Evolutionary conservation across 345 rosid genomes (phyloP), one percentile per base, ranked within the genome.

Genomic region (Reutealis trisperma): DNA sequence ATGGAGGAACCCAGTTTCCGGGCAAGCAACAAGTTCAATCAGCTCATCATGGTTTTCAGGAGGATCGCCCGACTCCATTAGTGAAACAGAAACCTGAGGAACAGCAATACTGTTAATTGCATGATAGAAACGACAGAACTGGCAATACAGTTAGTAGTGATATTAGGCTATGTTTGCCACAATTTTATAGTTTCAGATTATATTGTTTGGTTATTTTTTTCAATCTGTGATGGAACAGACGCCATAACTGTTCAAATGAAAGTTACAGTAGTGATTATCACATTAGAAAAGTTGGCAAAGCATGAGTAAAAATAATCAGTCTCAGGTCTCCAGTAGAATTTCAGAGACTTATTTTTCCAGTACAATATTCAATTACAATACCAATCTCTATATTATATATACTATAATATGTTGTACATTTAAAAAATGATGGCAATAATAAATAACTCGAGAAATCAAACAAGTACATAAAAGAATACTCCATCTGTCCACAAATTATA

Each of bases 71-170:
- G 85, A 86, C 87, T 87, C 92, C 90, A 85, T 79, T 1, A 91
- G 87, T 10, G 90, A 90, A 86, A 90, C 89, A 81, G 90, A 92
- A 74, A 96, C 99, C 99, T 96, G 84, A 60, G 37, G 51, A 60
- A 45, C 19, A 18, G 67, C 19, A 24, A 9, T 11, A 15, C 62
- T 19, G 19, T 54, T 55, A 52, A 7, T 41, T 55, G 27, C 6
- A 25, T 22, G 0, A 24, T 22, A 66, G 67, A 63, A 67, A 54
- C 45, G 21, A 12, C 11, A 41, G 16, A 59, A 58, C 45, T 16
- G n/a, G 34, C 60, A 59, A 34, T 18, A 30, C 14, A 6, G 51
- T 51, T 14, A 52, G 14, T 70, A 30, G 25, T 34, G 15, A 64
- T 49, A 22, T 15, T 8, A 54, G 25, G 52, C 47, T 68, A 68